Percentiles rank a stretch among this genome's conserved stretches.
Evolutionary conservation across 2,329 filamentous ascomycete species (phyloP).

Genomic region (Eutypa lata): DNA sequence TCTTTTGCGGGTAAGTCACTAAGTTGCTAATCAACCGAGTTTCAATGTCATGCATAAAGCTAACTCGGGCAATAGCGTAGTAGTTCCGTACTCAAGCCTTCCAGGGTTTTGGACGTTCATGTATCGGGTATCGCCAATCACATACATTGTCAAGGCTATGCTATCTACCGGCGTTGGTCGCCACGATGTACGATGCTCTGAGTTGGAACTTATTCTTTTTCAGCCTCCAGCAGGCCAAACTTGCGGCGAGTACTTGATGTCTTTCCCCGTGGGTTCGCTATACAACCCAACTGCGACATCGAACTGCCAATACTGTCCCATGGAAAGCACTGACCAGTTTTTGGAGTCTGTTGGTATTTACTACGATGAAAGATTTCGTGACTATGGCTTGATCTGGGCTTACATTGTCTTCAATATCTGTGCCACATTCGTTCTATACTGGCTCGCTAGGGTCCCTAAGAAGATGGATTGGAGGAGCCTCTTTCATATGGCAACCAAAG

Average conservation of each 20-base stretch:
- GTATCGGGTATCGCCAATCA: slow-evolving; percentile 80
- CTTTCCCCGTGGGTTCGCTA: slow-evolving; percentile 50
- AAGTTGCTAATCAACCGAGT: too few species aligned
- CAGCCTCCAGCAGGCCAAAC: slow-evolving; percentile 55
- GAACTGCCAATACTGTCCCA: slow-evolving; percentile 54
- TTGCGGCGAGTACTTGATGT: slow-evolving; percentile 56
- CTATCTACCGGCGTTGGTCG: slow-evolving; percentile 68
- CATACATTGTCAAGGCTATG: slow-evolving; percentile 74
- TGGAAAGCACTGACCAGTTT: slow-evolving; percentile 50
- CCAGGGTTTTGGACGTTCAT: slow-evolving; percentile 82
- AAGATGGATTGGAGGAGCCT: slow-evolving; percentile 2
- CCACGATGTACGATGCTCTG: slow-evolving; percentile 61
- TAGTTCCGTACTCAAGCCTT: slow-evolving; percentile 47
- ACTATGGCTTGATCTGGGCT: slow-evolving; percentile 62
- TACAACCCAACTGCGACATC: slow-evolving; percentile 43
- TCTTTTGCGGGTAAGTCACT: slow-evolving; percentile 51
- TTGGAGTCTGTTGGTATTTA: slow-evolving; percentile 45
- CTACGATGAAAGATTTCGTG: slow-evolving; percentile 63
- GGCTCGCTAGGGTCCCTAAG: slow-evolving; percentile 8
- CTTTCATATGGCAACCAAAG: too few species aligned
- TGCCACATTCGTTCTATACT: slow-evolving; percentile 55
- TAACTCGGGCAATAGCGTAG: slow-evolving; percentile 18
- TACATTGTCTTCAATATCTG: slow-evolving; percentile 59
- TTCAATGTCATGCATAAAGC: too few species aligned
- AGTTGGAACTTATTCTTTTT: slow-evolving; percentile 68